Evolutionary conservation across 805 yeast genomes (phyloP), one percentile per base, ranked within the genome.

Genomic region (Hermanozyma aechmeae): DNA sequence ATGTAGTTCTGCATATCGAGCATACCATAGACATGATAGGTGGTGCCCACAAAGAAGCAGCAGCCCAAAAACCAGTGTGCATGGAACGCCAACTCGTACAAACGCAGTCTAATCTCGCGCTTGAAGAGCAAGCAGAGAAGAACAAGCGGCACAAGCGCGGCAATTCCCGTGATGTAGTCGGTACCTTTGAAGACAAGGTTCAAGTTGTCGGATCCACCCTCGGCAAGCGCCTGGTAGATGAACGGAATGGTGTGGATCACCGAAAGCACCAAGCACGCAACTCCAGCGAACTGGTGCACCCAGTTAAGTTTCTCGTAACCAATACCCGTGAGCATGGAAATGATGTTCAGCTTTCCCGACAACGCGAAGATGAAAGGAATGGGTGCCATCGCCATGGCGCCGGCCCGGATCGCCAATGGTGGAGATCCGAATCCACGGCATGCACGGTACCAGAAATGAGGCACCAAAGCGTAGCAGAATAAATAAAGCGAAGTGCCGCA

Each of bases 351-450:
- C 44, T 73, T 73, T 2, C 79, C 78, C 0, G 74, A 61, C 32
- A 72, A 42, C 3, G 70, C 51, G 30, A 62, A 60, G 22, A 71
- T 46, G 40, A 70, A 67, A 0, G 79, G 78, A 6, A 68, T 56
- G 25, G 71, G 48, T 0, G 73, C 72, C 18, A 61, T 51, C 1
- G 71, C 61, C 63, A 66, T 61, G 16, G 69, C 35, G 2, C 77
- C 78, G 1, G 76, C 54, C 27, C 79, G 47, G 2, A 68, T 64
- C 0, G 73, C 74, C 20, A 73, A 34, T 7, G 78, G 79, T n/a
- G 78, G 74, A 3, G 74, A 57, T 2, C 79, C 79, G 46, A 71
- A 72, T 0, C 72, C 73, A 4, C 50, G 20, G 43, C 79, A 73
- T 0, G 50, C 70, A 32, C 77, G 50, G 36, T 66, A 67, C 61